A percentile compares a stretch with the other conserved stretches of the same genome.
These are phyloP conservation scores for Oryza brachyantha DNA, from an alignment of 176 grass and related monocot species.

Conservation along the genomic window DNA sequence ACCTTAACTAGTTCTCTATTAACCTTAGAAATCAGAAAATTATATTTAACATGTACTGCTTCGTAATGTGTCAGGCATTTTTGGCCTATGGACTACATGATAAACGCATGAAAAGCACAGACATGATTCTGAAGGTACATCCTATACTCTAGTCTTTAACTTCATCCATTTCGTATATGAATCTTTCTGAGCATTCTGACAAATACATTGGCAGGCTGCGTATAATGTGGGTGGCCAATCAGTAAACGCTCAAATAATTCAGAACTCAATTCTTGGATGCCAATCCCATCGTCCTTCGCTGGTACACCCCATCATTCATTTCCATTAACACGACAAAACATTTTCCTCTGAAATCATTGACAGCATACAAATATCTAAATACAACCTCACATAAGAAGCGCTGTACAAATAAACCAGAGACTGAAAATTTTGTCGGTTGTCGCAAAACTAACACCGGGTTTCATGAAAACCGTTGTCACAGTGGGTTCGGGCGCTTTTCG, in stretches of 20 bases:
- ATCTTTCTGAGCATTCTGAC: slow-evolving; percentile 26
- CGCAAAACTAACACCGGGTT: background rate
- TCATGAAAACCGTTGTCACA: slow-evolving; percentile 4
- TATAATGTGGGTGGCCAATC: slow-evolving; percentile 92
- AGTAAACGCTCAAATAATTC: slow-evolving; percentile 80
- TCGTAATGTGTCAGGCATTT: slow-evolving; percentile 56
- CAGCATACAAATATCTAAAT: background rate
- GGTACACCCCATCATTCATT: slow-evolving; percentile 39
- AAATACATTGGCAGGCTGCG: slow-evolving; percentile 51
- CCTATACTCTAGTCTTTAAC: background rate
- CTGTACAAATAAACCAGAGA: background rate
- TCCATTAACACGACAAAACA: background rate
- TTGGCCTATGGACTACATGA: slow-evolving; percentile 72
- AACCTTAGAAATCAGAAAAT: slow-evolving; percentile 7
- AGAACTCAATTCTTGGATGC: slow-evolving; percentile 85
- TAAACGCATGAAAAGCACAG: slow-evolving; percentile 69
- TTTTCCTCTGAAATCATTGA: background rate
- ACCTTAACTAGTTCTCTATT: background rate
- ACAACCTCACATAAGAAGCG: background rate
- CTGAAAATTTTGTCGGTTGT: too few relatives aligned
- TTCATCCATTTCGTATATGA: background rate
- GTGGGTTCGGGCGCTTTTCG: slow-evolving; percentile 64
- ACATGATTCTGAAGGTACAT: slow-evolving; percentile 80
- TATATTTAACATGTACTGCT: slow-evolving; percentile 8
- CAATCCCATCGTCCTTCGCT: slow-evolving; percentile 81